Base-by-base conservation (phyloP, 1,284 basidiomycete species). In the Phellinidium pouzarii region DNA sequence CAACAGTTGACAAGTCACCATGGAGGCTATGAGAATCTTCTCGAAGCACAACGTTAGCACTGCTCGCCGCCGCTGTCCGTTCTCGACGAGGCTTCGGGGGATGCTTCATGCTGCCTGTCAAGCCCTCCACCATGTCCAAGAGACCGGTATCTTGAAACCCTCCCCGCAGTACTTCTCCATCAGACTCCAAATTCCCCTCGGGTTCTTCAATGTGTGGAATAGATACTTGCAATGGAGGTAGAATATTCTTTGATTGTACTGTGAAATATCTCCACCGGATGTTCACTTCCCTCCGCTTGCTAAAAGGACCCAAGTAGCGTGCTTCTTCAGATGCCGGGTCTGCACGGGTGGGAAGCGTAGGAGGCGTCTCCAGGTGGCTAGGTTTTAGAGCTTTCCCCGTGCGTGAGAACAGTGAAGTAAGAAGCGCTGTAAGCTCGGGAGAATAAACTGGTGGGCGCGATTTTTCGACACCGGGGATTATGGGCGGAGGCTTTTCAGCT, bases 241-340 rank as follows among this genome's bases (percentile, higher is more conserved):
- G 61, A 7, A 84, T 64, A 60, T 79, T 83, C 59, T 71, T 75
- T 58, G 70, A 69, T 61, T 87, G 78, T 3, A 58, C 55, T 9
- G 65, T 70, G 65, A 81, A 89, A 61, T 74, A 87, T 17, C 80
- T 75, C 78, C 82, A 77, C n/a, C 78, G 78, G 48, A 82, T 74
- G 64, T 91, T 91, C 38, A 79, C 74, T 62, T 87, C 77, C 37
- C 87, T 77, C 31, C 87, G 78, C 62, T 78, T 84, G 66, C 81
- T 84, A 38, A 88, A 68, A 14, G 74, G 76, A 1, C 87, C 87
- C 29, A 85, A 68, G 1, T 84, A 60, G 14, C 67, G 64, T 1
- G 81, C 79, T 52, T 85, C 80, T 57, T 78, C 73, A 3, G 84
- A 82, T 1, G 65, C 56, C 5, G 78, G 77, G 57, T 84, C 67